Percentiles rank a stretch among this genome's conserved stretches.
Evolutionary conservation across 257 asterid species (phyloP).

Genomic region (Verbena officinalis): DNA sequence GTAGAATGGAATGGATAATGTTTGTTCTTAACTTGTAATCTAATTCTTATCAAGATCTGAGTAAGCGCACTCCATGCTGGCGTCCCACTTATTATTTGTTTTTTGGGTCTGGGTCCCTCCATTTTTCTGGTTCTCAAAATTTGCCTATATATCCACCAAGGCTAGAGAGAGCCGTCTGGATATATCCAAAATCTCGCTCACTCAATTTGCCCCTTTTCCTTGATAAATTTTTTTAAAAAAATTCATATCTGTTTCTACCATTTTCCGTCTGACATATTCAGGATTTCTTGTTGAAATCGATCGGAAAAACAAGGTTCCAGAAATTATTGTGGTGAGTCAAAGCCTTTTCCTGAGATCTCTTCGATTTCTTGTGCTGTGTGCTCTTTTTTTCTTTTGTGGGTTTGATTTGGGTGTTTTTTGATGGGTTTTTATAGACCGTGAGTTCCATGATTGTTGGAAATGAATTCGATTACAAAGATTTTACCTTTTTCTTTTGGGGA

Average conservation of each 20-base stretch:
- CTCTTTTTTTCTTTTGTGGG: background rate
- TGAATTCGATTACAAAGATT: background rate
- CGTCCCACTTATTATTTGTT: no score
- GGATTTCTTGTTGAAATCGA: background rate
- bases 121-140: background rate
- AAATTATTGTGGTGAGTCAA: background rate
- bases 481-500: background rate
- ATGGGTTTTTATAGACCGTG: background rate
- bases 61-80: background rate
- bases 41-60: constrained; percentile 28
- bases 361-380: background rate
- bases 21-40: no score
- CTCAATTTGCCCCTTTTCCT: background rate
- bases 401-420: background rate
- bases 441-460: background rate
- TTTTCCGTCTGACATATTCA: no score
- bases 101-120: no score
- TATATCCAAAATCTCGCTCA: constrained; percentile 6
- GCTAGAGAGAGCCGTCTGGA: constrained; percentile 1
- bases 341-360: background rate
- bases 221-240: no score
- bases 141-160: constrained; percentile 23
- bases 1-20: background rate
- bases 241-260: no score
- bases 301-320: background rate